Conservation (phyloP, 768 basidiomycete genomes). For the Termitomyces sp. region DNA sequence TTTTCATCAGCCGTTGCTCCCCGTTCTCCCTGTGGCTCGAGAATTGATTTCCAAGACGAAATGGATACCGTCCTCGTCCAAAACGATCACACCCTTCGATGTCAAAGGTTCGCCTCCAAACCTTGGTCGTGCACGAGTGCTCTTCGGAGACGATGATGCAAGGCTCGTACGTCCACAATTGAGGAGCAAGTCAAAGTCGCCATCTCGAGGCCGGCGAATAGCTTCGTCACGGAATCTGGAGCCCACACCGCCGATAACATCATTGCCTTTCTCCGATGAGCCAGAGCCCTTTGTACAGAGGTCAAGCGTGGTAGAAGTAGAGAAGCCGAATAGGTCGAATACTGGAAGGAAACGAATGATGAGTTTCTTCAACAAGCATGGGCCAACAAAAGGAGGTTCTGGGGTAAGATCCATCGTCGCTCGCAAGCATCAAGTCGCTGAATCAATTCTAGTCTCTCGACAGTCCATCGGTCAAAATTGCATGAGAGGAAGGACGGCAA, state of each 20-base stretch:
- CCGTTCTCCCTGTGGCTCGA: slow-evolving; percentile 73
- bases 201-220: slow-evolving; percentile 21
- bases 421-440: background rate
- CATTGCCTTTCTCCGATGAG: slow-evolving; percentile 32
- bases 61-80: slow-evolving; percentile 47
- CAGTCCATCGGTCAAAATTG: slow-evolving; percentile 4
- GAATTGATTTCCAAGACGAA: slow-evolving; percentile 78
- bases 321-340: slow-evolving; percentile 9
- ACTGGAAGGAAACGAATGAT: slow-evolving; percentile 24
- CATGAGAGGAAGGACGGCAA: too few species aligned
- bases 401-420: slow-evolving; percentile 11
- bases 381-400: slow-evolving; percentile 15
- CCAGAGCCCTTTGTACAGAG: slow-evolving; percentile 28
- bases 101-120: slow-evolving; percentile 23
- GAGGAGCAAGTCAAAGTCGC: slow-evolving; percentile 12
- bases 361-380: slow-evolving; percentile 25
- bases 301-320: slow-evolving; percentile 1
- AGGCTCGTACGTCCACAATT: slow-evolving; percentile 8
- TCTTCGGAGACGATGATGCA: slow-evolving; percentile 12
- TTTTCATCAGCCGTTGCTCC: slow-evolving; percentile 73
- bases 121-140: slow-evolving; percentile 20
- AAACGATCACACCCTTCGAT: slow-evolving; percentile 26
- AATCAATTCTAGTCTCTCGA: slow-evolving; percentile 8
- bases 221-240: slow-evolving; percentile 22
- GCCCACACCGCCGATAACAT: slow-evolving; percentile 19